phyloP scores from a whole-genome alignment of 2,329 filamentous ascomycete species.

The Coniochaeta sp. region DNA sequence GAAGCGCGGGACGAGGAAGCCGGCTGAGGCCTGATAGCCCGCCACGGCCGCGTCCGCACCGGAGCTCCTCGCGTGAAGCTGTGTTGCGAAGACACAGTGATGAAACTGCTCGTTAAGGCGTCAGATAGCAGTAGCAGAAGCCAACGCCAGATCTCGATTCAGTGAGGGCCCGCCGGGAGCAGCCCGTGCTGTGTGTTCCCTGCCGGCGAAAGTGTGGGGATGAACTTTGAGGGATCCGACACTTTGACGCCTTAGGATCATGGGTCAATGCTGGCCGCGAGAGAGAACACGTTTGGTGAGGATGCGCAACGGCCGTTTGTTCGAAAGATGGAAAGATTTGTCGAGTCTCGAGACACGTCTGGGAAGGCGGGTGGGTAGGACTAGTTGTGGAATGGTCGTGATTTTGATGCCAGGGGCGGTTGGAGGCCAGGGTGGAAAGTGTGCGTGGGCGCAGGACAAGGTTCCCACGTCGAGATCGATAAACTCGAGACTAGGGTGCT shows the following conservation, averaged over 20 bases:
- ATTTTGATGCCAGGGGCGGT: background rate
- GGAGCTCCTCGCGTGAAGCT: background rate
- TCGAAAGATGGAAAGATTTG: conserved; percentile 2
- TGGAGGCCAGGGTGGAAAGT: too few relatives aligned
- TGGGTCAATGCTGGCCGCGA: background rate
- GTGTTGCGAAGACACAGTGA: background rate
- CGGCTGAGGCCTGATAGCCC: conserved; percentile 24
- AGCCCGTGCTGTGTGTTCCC: background rate
- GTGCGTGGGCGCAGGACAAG: background rate
- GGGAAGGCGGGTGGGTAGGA: conserved; percentile 1
- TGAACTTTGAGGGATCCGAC: conserved; percentile 7
- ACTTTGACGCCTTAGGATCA: background rate
- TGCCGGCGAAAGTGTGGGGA: conserved; percentile 11
- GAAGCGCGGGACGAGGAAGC: conserved; percentile 25
- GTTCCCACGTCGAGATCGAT: background rate
- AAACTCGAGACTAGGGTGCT: too few relatives aligned
- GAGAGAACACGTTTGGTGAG: background rate
- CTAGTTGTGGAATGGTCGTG: background rate
- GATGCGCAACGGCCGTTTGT: background rate
- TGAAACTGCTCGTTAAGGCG: background rate
- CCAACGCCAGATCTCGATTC: conserved; percentile 5
- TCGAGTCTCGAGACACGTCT: conserved; percentile 5
- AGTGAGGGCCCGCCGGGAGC: background rate
- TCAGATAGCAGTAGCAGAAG: background rate
- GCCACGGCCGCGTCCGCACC: conserved; percentile 23